Conservation (phyloP, 148 eudicot species). For the Rheum nobile region DNA sequence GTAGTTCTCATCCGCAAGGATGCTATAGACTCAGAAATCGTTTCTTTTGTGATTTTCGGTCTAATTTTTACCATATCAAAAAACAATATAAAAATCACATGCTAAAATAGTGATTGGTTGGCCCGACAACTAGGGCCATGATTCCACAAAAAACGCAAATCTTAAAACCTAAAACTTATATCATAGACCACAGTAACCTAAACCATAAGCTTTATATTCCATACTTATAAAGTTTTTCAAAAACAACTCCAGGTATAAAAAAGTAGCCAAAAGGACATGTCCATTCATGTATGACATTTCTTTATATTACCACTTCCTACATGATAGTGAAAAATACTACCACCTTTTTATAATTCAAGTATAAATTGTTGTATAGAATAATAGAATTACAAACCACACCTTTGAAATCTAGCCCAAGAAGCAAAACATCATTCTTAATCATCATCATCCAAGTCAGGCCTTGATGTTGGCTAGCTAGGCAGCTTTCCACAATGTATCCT, state of each 20-base stretch:
- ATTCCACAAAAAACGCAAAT: not conserved
- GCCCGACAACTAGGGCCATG: not conserved
- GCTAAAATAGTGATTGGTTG: conserved; percentile 3
- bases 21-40: too few species aligned
- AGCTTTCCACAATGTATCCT: conserved; percentile 2
- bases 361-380: not conserved
- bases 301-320: too few species aligned
- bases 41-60: too few species aligned
- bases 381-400: not conserved
- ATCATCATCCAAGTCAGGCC: conserved; percentile 1
- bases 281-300: too few species aligned
- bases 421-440: not conserved
- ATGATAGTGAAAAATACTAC: not conserved
- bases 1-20: too few species aligned
- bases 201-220: not conserved
- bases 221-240: too few species aligned
- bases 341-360: not conserved
- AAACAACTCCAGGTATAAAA: too few species aligned
- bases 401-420: not conserved
- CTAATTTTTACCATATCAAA: too few species aligned
- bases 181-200: not conserved
- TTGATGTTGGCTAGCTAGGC: not conserved
- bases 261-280: too few species aligned
- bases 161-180: not conserved
- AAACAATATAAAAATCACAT: not conserved